These are phyloP conservation scores for Coemansia sp. DNA, from an alignment of 192 early-diverging fungal genomes.

Conservation along the genomic window DNA sequence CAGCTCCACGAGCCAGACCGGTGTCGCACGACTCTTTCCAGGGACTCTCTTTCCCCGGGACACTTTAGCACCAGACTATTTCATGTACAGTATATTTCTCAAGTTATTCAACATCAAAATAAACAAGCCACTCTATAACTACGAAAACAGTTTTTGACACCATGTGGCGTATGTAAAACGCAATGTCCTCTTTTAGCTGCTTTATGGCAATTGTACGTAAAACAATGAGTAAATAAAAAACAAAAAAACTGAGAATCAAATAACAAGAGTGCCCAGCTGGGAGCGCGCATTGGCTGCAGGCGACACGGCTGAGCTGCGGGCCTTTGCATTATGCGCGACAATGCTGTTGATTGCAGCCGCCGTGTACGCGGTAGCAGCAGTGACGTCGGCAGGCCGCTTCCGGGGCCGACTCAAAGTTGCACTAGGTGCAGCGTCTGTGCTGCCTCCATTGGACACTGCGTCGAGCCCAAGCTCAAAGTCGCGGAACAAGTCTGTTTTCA, in stretches of 20 bases:
- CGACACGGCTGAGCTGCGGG: slow-evolving; percentile 17
- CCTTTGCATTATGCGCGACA: slow-evolving; percentile 42
- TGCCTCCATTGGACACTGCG: background rate
- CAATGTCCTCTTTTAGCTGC: background rate
- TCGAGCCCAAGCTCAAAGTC: slow-evolving; percentile 12
- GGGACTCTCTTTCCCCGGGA: too few species aligned
- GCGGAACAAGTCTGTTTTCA: slow-evolving; percentile 45
- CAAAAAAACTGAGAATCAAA: slow-evolving; percentile 1
- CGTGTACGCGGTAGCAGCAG: slow-evolving; percentile 42
- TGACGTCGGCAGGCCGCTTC: slow-evolving; percentile 31
- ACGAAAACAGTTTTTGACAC: background rate
- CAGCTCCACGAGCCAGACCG: background rate
- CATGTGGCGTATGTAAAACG: background rate
- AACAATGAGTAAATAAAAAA: background rate
- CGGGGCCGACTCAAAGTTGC: slow-evolving; percentile 5
- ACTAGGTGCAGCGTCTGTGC: background rate
- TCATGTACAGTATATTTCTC: background rate
- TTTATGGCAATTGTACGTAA: background rate
- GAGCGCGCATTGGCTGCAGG: slow-evolving; percentile 13
- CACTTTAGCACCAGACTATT: background rate
- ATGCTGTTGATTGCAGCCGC: slow-evolving; percentile 49
- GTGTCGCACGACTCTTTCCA: too few species aligned
- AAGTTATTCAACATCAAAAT: background rate
- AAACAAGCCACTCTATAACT: background rate
- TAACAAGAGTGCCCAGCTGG: slow-evolving; percentile 21